Evolutionary conservation across 169 alveolate species (phyloP).

Genomic region (Plasmodium gaboni): DNA sequence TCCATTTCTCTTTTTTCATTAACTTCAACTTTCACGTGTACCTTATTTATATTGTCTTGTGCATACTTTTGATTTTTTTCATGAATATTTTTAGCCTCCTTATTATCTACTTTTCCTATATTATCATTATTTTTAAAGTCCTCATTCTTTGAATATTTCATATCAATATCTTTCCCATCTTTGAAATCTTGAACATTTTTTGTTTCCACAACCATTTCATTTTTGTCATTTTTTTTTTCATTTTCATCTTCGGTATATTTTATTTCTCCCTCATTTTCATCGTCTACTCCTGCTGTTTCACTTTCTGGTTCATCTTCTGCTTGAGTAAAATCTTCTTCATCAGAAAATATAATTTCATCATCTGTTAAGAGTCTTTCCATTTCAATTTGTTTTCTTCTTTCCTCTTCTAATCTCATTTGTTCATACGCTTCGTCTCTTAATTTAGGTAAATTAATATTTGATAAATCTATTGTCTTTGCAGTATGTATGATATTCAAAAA

Average conservation of each 20-base stretch:
- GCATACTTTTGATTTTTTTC: too few species aligned
- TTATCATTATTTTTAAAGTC: too few species aligned
- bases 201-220: not conserved
- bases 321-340: constrained; percentile 43
- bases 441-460: constrained; percentile 59
- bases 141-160: too few species aligned
- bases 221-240: constrained; percentile 17
- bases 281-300: not conserved
- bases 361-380: constrained; percentile 61
- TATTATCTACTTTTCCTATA: too few species aligned
- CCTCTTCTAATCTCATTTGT: constrained; percentile 81
- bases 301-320: constrained; percentile 18
- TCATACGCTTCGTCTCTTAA: constrained; percentile 78
- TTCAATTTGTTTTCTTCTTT: constrained; percentile 77
- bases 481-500: constrained; percentile 79
- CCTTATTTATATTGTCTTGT: too few species aligned
- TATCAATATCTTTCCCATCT: too few species aligned
- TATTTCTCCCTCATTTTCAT: not conserved
- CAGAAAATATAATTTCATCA: constrained; percentile 77
- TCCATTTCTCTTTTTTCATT: too few species aligned
- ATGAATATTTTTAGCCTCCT: too few species aligned
- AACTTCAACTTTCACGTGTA: too few species aligned
- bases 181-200: too few species aligned
- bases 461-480: constrained; percentile 76
- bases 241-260: not conserved